These are phyloP conservation scores for Thelonectria blattea DNA, from an alignment of 2,329 filamentous ascomycete genomes.

Conservation along the genomic window DNA sequence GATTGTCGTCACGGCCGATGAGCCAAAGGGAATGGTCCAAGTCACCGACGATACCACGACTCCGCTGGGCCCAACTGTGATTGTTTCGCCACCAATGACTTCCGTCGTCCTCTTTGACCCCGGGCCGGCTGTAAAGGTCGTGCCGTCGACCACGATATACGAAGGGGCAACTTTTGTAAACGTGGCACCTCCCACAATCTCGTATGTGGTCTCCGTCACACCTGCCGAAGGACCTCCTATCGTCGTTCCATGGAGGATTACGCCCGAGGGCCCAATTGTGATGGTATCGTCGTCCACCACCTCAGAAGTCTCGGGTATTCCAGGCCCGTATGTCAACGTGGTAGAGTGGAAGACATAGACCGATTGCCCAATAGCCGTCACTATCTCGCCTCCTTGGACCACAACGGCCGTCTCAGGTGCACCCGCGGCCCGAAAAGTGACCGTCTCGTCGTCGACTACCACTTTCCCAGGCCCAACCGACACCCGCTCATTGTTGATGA, in stretches of 20 bases:
- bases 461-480: slow-evolving; percentile 45
- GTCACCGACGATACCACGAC: slow-evolving; percentile 55
- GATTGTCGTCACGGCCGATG: slow-evolving; percentile 51
- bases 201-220: slow-evolving; percentile 47
- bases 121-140: slow-evolving; percentile 58
- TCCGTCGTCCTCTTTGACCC: slow-evolving; percentile 51
- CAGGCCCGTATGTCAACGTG: slow-evolving; percentile 54
- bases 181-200: slow-evolving; percentile 59
- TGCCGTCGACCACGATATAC: slow-evolving; percentile 55
- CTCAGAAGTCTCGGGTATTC: slow-evolving; percentile 41
- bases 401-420: slow-evolving; percentile 50
- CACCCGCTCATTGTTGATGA: slow-evolving; percentile 42
- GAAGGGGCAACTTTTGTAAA: slow-evolving; percentile 57
- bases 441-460: slow-evolving; percentile 44
- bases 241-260: slow-evolving; percentile 49
- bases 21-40: slow-evolving; percentile 53
- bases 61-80: slow-evolving; percentile 59
- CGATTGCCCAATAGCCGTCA: slow-evolving; percentile 51
- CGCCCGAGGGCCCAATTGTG: slow-evolving; percentile 54
- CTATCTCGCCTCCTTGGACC: slow-evolving; percentile 55
- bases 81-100: slow-evolving; percentile 55
- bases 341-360: slow-evolving; percentile 50
- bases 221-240: slow-evolving; percentile 51
- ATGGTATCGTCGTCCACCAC: slow-evolving; percentile 59
- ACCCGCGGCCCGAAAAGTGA: slow-evolving; percentile 43